Base-by-base conservation (phyloP, 2,329 filamentous ascomycete genomes). In the Aspergillus texensis region DNA sequence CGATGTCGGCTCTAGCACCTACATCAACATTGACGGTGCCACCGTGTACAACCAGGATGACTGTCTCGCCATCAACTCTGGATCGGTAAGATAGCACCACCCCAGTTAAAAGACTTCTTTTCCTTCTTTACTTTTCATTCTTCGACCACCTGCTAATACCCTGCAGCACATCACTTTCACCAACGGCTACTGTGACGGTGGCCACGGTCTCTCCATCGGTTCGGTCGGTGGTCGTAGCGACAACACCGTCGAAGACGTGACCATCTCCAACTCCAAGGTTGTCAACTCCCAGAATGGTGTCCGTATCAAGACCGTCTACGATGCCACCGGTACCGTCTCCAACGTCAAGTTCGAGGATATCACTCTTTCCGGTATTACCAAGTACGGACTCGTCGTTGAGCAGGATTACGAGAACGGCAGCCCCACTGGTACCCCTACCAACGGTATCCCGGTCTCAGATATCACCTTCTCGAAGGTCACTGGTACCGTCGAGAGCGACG, bases 41-140 rank as follows among this genome's bases (percentile, higher is more conserved):
- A 80, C 78, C 39, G 80, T 88, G 60, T 81, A 85, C 72, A 88
- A 88, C 78, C 86, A 88, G 75, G 86, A 88, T 63, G 86, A 88
- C 70, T 88, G 86, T 67, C 78, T 88, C 9, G 85, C 86, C 30
- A 72, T 86, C 65, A 88, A 87, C 77, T 86, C 83, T 2, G 83
- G 82, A 30, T 68, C 71, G 48, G 72, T 75, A 63, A 34, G 67
- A 12, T 8, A 50, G 19, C 39, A 16, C 8, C 28, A 4, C 16
- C 10, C 21, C n/a, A 19, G 32, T 3, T 12, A 6, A 12, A 24
- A 24, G 2, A 2, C 2, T 24, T 24, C 2, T 24, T 2, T 24
- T 24, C 21, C 21, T 2, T 28, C 16, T 3, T 10, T 21, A 10
- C 16, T 4, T 32, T 11, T 11, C 24, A 52, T n/a, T 11, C 3